These are phyloP conservation scores for Malus hybrid DNA, from an alignment of 331 rosid genomes.

Conservation along the genomic window DNA sequence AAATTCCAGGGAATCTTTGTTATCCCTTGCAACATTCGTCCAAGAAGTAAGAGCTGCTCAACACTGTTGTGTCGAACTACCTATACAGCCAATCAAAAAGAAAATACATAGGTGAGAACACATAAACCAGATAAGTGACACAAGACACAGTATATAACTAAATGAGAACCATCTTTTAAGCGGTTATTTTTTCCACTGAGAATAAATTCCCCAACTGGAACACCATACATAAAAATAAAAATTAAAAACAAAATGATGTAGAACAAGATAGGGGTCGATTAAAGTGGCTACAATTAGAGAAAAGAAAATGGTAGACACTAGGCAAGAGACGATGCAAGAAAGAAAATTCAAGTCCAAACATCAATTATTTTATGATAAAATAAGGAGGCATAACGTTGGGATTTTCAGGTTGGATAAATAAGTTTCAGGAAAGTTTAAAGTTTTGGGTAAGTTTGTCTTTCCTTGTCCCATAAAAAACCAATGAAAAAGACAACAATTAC, in stretches of 20 bases:
- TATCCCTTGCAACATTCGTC: slow-evolving; percentile 94
- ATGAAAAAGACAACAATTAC: background rate
- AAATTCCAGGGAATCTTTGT: slow-evolving; percentile 84
- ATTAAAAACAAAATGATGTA: background rate
- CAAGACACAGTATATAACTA: background rate
- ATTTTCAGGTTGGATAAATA: no score
- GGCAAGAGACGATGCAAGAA: no score
- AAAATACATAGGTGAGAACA: background rate
- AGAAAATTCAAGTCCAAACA: no score
- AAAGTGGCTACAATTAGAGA: no score
- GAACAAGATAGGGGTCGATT: no score
- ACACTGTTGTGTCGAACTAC: slow-evolving; percentile 89
- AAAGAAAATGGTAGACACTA: no score
- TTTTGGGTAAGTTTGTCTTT: no score
- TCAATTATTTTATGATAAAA: no score
- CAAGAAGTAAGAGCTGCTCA: slow-evolving; percentile 94
- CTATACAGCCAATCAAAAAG: slow-evolving; percentile 37
- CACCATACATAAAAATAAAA: background rate
- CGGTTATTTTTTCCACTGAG: background rate
- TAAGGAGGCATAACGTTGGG: no score
- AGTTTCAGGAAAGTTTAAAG: no score
- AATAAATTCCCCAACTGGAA: background rate
- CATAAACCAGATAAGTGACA: slow-evolving; percentile 6
- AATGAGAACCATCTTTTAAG: background rate
- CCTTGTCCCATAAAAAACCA: no score